These are phyloP conservation scores for Fusarium newnesense DNA, from an alignment of 2,329 filamentous ascomycete species.

Conservation along the genomic window DNA sequence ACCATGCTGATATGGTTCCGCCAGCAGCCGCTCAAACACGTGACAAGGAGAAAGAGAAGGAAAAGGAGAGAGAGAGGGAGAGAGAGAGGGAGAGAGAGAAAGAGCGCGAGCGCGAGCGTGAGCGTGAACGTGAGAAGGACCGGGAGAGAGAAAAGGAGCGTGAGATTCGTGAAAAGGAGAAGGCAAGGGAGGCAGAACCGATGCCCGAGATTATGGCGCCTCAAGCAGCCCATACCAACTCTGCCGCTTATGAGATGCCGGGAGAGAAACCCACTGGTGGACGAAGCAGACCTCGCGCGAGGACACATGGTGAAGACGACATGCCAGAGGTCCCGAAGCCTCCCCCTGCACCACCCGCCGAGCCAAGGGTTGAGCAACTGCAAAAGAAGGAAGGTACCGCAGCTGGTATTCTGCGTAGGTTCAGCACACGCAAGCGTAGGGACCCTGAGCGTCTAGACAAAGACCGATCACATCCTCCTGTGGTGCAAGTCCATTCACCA, in stretches of 20 bases:
- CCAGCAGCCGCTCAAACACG: constrained; percentile 58
- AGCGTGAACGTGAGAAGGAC: constrained; percentile 47
- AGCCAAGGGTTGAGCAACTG: constrained; percentile 68
- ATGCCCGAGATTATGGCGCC: constrained; percentile 83
- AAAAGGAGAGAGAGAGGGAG: constrained; percentile 45
- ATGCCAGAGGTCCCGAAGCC: constrained; percentile 67
- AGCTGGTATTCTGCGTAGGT: constrained; percentile 83
- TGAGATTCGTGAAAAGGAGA: constrained; percentile 43
- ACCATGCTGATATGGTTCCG: constrained; percentile 57
- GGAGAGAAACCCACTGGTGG: constrained; percentile 89
- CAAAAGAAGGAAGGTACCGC: constrained; percentile 88
- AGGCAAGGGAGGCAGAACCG: constrained; percentile 54
- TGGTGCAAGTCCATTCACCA: constrained; percentile 82
- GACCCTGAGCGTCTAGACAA: constrained; percentile 72
- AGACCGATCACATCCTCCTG: constrained; percentile 75
- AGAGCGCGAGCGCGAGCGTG: constrained; percentile 37
- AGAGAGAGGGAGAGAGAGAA: constrained; percentile 30
- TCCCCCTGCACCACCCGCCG: constrained; percentile 51
- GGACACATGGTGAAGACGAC: constrained; percentile 96
- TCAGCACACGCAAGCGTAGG: constrained; percentile 85
- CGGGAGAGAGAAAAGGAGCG: constrained; percentile 21
- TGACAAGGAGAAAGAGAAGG: constrained; percentile 48
- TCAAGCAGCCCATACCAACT: constrained; percentile 89
- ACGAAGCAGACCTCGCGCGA: constrained; percentile 82
- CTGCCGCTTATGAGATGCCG: constrained; percentile 84